Evolutionary conservation across 1,139 yeast species (phyloP), one percentile per base, ranked within the genome.

Genomic region (Yamadazyma blattariae): DNA sequence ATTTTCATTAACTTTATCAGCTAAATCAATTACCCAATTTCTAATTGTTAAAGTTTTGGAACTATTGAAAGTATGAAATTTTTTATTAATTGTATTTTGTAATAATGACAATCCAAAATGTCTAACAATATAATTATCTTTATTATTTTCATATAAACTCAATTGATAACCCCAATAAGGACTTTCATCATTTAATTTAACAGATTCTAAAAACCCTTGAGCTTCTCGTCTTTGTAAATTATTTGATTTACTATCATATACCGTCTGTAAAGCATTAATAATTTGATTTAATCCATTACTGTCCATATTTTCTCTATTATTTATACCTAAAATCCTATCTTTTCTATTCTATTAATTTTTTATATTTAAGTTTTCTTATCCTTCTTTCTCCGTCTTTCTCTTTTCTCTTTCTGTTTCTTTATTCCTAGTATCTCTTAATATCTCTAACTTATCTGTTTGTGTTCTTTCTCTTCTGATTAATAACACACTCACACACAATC

Each of bases 131-230:
- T 74, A 77, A 48, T 79, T 76, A 38, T 76, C 71, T 32, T 79
- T 76, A 49, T 77, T 75, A 44, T 80, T 81, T 30, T 76, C 76
- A 7, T 71, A 71, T 25, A 75, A 56, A 1, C 95, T 92, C 41
- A 92, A 69, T 54, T 85, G 90, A 61, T 82, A 90, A 2, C 98
- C 98, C 92, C 96, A 89, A 42, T 67, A 77, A 0, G 97, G 97
- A 27, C 95, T 83, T 54, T 89, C 94, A 11, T 82, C 86, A 43
- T 84, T 80, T 29, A 70, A 63, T 53, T 88, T 89, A 29, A 90
- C 77, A 10, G 79, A 66, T 49, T 89, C 96, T 29, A 92, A 67
- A 48, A 88, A 86, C 36, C 47, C 66, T 51, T 84, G 92, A 5
- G 92, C 90, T 39, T 78, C 77, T 37, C 77, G 74, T 42, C 94